Evolutionary conservation across 768 basidiomycete genomes (phyloP), one percentile per base, ranked within the genome.

Genomic region (Pulveroboletus sp.): DNA sequence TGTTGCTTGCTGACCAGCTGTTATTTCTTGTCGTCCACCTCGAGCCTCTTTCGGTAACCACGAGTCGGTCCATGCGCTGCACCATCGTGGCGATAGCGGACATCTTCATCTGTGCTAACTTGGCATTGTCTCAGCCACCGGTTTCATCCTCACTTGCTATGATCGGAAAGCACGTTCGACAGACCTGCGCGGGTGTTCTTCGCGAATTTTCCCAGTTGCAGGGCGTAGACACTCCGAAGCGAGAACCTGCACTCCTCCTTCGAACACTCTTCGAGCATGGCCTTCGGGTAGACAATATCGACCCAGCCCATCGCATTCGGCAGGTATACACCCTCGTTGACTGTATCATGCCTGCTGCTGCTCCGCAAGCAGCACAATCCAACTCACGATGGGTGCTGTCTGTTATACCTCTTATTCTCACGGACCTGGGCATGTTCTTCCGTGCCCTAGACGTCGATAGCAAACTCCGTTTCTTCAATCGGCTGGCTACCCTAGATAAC

Each of bases 291-390:
- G 65, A 67, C 17, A 68, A 72, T 38, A 69, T 68, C 8, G 85
- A 90, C 58, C 85, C 85, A 2, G 58, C 79, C 0, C 71, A 75
- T 51, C 82, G 80, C 45, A 56, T 84, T 4, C 62, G 71, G 30
- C 82, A 85, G 58, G 68, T 80, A 3, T 80, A 78, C 57, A 66
- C 69, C 39, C 71, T 91, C 42, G 56, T 88, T 38, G 78, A 84
- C 55, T 69, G 71, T 46, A 62, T 88, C 30, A 68, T 89, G 1
- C 84, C 84, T 1, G 57, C 54, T 42, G 46, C 49, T 13, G 21
- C 40, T 21, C 44, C 50, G 17, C 63, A 67, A 52, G 42, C 56
- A 17, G 46, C 28, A 17, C 66, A 70, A 33, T 69, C 69, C 32
- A 69, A 70, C 9, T 61, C 72, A 6, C 54, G 66, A 50, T 87